Evolutionary conservation across 2,329 filamentous ascomycete genomes (phyloP).

Genomic region (Cordyceps farinosa): DNA sequence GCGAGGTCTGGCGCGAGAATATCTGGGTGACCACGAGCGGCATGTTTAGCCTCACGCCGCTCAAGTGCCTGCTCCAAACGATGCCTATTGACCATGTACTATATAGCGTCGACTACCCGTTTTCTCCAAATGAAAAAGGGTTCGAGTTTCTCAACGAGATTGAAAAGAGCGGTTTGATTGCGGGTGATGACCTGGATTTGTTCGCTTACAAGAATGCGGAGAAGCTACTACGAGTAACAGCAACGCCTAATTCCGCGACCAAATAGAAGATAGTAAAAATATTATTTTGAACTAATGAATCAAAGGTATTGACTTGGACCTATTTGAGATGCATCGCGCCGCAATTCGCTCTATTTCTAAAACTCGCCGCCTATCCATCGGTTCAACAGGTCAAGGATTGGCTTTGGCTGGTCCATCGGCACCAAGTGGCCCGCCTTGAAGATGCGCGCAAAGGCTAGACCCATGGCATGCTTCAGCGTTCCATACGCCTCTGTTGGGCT

Average conservation of each 20-base stretch:
- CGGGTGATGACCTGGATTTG: constrained; percentile 43
- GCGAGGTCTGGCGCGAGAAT: constrained; percentile 52
- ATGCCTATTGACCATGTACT: constrained; percentile 49
- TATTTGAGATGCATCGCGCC: too few relatives aligned
- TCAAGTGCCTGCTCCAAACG: constrained; percentile 42
- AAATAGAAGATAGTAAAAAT: neutral
- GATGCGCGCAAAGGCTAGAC: constrained; percentile 91
- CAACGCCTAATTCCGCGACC: neutral
- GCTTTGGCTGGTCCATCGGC: constrained; percentile 89
- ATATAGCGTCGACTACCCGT: constrained; percentile 58
- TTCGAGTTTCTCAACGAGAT: constrained; percentile 46
- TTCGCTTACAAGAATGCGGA: constrained; percentile 52
- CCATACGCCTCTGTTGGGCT: constrained; percentile 51
- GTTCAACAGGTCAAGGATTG: constrained; percentile 89
- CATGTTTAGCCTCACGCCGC: constrained; percentile 45
- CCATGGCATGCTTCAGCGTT: constrained; percentile 80
- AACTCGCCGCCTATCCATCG: constrained; percentile 90
- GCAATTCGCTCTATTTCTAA: constrained; percentile 26
- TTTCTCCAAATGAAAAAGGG: constrained; percentile 47
- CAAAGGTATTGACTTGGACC: too few relatives aligned
- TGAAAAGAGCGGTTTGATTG: constrained; percentile 46
- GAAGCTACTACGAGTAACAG: constrained; percentile 38
- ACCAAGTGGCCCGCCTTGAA: constrained; percentile 96
- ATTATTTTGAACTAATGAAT: too few relatives aligned
- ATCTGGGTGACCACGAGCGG: constrained; percentile 57